Conservation (phyloP, 2,329 filamentous ascomycete species). For the Metarhizium sp. region DNA sequence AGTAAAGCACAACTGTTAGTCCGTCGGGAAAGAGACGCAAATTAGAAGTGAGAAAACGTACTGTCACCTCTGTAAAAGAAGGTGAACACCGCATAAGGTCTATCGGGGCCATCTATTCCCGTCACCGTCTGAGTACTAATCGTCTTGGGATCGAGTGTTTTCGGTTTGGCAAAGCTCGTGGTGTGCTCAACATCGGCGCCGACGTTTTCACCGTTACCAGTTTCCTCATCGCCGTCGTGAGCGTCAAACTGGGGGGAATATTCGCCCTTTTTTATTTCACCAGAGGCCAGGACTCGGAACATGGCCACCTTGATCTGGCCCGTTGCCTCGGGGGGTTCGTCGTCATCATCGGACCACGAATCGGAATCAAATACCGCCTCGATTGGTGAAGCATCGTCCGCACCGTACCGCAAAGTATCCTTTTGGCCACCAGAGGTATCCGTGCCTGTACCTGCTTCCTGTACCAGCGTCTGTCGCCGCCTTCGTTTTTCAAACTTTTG, state of each 20-base stretch:
- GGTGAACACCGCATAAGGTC: slow-evolving; percentile 93
- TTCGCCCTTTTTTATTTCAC: slow-evolving; percentile 95
- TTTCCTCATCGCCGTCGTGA: slow-evolving; percentile 83
- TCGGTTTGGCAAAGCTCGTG: slow-evolving; percentile 94
- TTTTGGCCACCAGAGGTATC: slow-evolving; percentile 28
- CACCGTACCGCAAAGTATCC: slow-evolving; percentile 70
- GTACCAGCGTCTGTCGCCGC: slow-evolving; percentile 47
- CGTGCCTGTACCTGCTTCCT: slow-evolving; percentile 23
- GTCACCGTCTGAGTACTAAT: slow-evolving; percentile 99
- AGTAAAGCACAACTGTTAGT: neutral
- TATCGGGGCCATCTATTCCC: slow-evolving; percentile 89
- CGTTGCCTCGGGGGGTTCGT: slow-evolving; percentile 85
- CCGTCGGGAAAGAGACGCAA: neutral
- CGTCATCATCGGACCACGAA: slow-evolving; percentile 68
- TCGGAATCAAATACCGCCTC: slow-evolving; percentile 61
- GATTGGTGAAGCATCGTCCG: slow-evolving; percentile 64
- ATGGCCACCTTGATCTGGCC: slow-evolving; percentile 98
- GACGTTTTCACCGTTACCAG: slow-evolving; percentile 44
- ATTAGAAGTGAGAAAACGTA: slow-evolving; percentile 39
- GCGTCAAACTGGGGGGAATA: slow-evolving; percentile 97
- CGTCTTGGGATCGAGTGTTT: slow-evolving; percentile 88
- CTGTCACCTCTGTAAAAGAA: slow-evolving; percentile 96
- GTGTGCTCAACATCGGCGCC: slow-evolving; percentile 91
- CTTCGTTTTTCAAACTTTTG: slow-evolving; percentile 66
- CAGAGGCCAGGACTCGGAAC: slow-evolving; percentile 88